Conservation (phyloP, 139 green algal genomes). For the Tetradesmus obliquus region DNA sequence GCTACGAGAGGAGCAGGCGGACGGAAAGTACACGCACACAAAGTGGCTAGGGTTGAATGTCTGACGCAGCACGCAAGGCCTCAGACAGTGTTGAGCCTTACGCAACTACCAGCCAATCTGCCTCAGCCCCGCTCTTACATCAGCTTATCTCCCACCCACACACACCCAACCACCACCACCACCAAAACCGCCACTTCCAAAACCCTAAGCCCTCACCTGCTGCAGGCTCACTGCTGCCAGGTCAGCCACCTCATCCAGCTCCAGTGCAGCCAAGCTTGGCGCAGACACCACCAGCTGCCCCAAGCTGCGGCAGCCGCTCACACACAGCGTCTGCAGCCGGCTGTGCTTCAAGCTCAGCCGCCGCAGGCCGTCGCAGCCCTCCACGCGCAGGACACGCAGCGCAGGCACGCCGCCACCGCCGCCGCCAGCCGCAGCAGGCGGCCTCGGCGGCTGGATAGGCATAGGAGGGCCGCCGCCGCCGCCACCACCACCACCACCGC, state of each 20-base stretch:
- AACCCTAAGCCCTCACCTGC: not conserved
- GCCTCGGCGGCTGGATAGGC: not conserved
- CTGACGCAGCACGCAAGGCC: no score
- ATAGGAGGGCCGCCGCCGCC: not conserved
- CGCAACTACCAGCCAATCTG: no score
- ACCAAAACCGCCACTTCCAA: no score
- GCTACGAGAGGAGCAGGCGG: no score
- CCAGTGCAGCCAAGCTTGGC: slow-evolving; percentile 24
- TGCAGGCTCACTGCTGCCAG: slow-evolving; percentile 33
- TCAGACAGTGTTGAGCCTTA: no score
- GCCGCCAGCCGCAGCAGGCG: not conserved
- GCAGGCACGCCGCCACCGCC: slow-evolving; percentile 28
- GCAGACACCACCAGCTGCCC: slow-evolving; percentile 26
- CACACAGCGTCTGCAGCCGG: slow-evolving; percentile 37
- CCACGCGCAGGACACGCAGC: slow-evolving; percentile 55
- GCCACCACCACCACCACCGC: not conserved
- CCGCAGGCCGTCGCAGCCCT: slow-evolving; percentile 59
- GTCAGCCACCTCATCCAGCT: slow-evolving; percentile 36
- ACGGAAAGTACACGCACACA: no score
- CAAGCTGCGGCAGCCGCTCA: slow-evolving; percentile 51
- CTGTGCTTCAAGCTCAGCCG: slow-evolving; percentile 41
- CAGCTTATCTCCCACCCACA: no score
- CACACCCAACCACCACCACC: no score
- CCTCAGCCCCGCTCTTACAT: no score
- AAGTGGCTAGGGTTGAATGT: no score